Conservation (phyloP, 2,329 filamentous ascomycete genomes). For the Moelleriella libera region DNA sequence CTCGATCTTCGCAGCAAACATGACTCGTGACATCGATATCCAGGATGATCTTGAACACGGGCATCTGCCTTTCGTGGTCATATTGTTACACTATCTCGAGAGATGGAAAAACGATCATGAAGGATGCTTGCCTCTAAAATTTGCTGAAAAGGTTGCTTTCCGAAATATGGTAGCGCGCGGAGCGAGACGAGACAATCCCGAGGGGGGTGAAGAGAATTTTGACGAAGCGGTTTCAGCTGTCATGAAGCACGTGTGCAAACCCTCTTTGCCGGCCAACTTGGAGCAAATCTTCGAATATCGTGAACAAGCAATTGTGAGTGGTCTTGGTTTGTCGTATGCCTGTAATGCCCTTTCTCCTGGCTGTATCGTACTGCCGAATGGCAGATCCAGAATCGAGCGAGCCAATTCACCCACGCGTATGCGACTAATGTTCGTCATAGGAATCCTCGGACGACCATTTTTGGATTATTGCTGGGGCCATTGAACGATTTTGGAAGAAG, state of each 20-base stretch:
- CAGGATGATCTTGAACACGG: slow-evolving; percentile 74
- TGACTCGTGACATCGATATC: slow-evolving; percentile 54
- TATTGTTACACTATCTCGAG: slow-evolving; percentile 71
- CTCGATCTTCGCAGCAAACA: slow-evolving; percentile 45
- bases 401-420: too few relatives aligned
- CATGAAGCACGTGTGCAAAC: slow-evolving; percentile 66
- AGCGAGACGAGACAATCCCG: slow-evolving; percentile 57
- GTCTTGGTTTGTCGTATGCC: too few relatives aligned
- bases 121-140: slow-evolving; percentile 55
- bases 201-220: slow-evolving; percentile 92
- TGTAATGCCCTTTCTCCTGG: too few relatives aligned
- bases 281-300: slow-evolving; percentile 66
- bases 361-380: too few relatives aligned
- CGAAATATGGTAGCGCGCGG: slow-evolving; percentile 52
- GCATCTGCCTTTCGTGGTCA: slow-evolving; percentile 74
- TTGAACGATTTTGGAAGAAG: slow-evolving; percentile 61
- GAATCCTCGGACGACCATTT: slow-evolving; percentile 39
- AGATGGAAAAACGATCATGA: slow-evolving; percentile 62
- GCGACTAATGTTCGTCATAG: slow-evolving; percentile 17
- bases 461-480: slow-evolving; percentile 76
- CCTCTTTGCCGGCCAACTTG: slow-evolving; percentile 53
- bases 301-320: slow-evolving; percentile 27
- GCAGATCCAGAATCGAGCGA: too few relatives aligned
- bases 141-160: slow-evolving; percentile 79
- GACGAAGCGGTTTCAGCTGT: slow-evolving; percentile 83